A percentile compares a stretch with the other conserved stretches of the same genome.
These are phyloP conservation scores for Macrophomina pseudophaseolina DNA, from an alignment of 2,329 filamentous ascomycete genomes.

Conservation along the genomic window DNA sequence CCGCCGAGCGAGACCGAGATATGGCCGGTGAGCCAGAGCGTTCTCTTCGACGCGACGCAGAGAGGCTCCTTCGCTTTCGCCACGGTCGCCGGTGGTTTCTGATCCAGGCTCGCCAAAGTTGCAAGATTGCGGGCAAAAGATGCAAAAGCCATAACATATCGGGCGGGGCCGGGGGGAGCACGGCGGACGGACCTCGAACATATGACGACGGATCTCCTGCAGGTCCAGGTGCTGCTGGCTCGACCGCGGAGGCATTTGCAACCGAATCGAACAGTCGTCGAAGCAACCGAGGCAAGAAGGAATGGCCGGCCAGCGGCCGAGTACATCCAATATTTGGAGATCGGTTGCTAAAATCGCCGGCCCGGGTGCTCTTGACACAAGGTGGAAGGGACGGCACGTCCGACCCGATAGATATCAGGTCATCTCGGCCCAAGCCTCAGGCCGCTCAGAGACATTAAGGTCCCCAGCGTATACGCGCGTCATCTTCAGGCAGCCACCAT, in stretches of 20 bases:
- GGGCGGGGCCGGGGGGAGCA: not conserved
- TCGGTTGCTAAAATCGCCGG: conserved; percentile 6
- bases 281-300: not conserved
- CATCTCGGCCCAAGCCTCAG: conserved; percentile 16
- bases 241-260: not conserved
- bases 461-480: conserved; percentile 13
- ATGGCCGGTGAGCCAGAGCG: conserved; percentile 11
- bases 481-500: not conserved
- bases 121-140: conserved; percentile 12
- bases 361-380: conserved; percentile 2
- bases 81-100: conserved; percentile 6
- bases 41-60: conserved; percentile 3
- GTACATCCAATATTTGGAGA: conserved; percentile 22
- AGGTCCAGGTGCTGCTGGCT: conserved; percentile 17
- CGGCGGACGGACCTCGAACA: not conserved
- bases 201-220: conserved; percentile 5
- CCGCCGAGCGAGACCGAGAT: conserved; percentile 18
- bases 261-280: conserved; percentile 12
- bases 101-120: conserved; percentile 7
- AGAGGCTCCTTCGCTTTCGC: conserved; percentile 5
- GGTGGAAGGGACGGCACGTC: not conserved
- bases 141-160: not conserved
- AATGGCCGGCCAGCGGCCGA: conserved; percentile 7
- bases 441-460: conserved; percentile 11
- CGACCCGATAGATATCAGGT: conserved; percentile 4